Conservation (phyloP, 768 basidiomycete genomes). For the Pulveroboletus sp. region DNA sequence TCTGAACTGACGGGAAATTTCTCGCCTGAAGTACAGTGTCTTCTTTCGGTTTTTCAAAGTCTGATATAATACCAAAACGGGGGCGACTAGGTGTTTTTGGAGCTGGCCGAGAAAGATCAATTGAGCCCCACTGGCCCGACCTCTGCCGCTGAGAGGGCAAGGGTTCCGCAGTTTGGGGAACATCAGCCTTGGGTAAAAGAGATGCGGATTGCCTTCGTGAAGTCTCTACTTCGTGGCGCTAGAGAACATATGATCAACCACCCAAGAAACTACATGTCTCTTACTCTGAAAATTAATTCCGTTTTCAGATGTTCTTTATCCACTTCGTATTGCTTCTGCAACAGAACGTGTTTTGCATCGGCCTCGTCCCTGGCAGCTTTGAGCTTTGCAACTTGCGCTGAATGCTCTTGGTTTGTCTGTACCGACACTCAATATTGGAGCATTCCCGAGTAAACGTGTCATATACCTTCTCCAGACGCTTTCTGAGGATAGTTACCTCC, state of each 20-base stretch:
- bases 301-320: slow-evolving; percentile 70
- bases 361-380: slow-evolving; percentile 58
- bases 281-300: slow-evolving; percentile 64
- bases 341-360: slow-evolving; percentile 48
- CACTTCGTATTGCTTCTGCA: slow-evolving; percentile 59
- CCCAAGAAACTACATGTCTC: slow-evolving; percentile 12
- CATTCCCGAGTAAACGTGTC: neutral
- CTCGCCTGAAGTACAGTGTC: slow-evolving; percentile 8
- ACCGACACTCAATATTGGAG: neutral
- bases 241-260: slow-evolving; percentile 13
- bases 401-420: slow-evolving; percentile 58
- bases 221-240: slow-evolving; percentile 70
- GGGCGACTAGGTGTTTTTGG: slow-evolving; percentile 38
- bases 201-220: slow-evolving; percentile 46
- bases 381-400: slow-evolving; percentile 50
- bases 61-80: slow-evolving; percentile 30
- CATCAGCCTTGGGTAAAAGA: slow-evolving; percentile 41
- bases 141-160: slow-evolving; percentile 38
- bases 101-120: slow-evolving; percentile 25
- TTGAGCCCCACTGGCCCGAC: slow-evolving; percentile 28
- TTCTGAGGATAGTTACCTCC: slow-evolving; percentile 63
- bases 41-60: slow-evolving; percentile 21
- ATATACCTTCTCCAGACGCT: slow-evolving; percentile 61
- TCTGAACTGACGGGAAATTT: slow-evolving; percentile 19
- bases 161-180: slow-evolving; percentile 38